These are phyloP conservation scores for Tricholoma bakamatsutake DNA, from an alignment of 768 basidiomycete species.

Conservation along the genomic window DNA sequence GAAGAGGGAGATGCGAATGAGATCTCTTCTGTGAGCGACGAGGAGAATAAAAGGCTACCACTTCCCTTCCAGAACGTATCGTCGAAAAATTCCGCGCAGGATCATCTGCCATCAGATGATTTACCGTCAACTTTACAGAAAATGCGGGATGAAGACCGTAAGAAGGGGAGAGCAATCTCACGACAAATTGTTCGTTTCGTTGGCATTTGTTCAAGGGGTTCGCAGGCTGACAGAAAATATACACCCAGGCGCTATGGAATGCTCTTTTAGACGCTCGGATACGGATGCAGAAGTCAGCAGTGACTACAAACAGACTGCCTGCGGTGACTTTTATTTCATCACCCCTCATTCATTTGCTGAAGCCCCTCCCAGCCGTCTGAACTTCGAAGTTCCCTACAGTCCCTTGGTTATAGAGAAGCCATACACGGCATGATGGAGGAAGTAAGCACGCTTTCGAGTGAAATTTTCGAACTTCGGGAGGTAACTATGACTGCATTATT, in stretches of 20 bases:
- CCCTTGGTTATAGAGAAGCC: conserved; percentile 37
- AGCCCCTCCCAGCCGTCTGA: conserved; percentile 24
- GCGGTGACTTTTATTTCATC: conserved; percentile 33
- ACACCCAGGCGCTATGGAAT: conserved; percentile 73
- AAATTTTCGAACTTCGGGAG: conserved; percentile 64
- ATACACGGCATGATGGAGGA: conserved; percentile 54
- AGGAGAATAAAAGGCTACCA: background rate
- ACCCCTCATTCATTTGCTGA: background rate
- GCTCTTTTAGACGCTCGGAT: conserved; percentile 86
- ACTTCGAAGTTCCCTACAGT: conserved; percentile 30
- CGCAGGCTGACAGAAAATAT: conserved; percentile 5
- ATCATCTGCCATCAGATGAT: conserved; percentile 29
- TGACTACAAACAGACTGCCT: conserved; percentile 62
- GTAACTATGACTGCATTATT: conserved; percentile 27
- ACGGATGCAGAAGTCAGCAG: conserved; percentile 76
- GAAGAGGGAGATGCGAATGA: conserved; percentile 10
- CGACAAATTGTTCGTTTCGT: conserved; percentile 67
- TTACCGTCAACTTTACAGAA: conserved; percentile 48
- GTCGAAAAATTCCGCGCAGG: conserved; percentile 5
- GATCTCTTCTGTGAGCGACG: background rate
- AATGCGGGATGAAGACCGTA: conserved; percentile 61
- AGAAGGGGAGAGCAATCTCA: conserved; percentile 80
- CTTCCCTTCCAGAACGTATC: background rate
- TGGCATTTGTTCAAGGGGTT: background rate
- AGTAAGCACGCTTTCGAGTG: conserved; percentile 54